Evolutionary conservation across 1,284 basidiomycete genomes (phyloP).

Genomic region (Cronartium quercuum): DNA sequence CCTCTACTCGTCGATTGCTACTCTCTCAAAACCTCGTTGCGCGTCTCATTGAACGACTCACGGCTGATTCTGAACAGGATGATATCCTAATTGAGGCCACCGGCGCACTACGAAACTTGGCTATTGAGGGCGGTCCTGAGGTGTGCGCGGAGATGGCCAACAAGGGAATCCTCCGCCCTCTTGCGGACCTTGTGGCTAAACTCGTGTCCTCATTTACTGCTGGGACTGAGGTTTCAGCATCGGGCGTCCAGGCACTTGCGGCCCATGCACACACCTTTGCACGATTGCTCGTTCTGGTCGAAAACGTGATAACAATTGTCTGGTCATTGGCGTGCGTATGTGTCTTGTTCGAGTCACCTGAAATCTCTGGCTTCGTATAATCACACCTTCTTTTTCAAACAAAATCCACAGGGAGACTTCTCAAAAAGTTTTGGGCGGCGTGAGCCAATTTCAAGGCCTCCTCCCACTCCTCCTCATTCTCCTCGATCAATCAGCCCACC

Average conservation of each 20-base stretch:
- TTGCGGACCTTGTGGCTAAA: conserved; percentile 5
- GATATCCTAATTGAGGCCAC: conserved; percentile 23
- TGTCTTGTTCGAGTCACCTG: background rate
- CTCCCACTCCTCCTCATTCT: conserved; percentile 8
- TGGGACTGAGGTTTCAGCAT: background rate
- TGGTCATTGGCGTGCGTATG: conserved; percentile 34
- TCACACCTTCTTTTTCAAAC: background rate
- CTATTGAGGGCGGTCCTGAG: conserved; percentile 30
- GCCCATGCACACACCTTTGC: background rate
- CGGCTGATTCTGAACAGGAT: conserved; percentile 2
- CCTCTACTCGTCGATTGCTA: conserved; percentile 19
- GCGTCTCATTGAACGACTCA: conserved; percentile 15
- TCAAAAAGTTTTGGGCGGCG: conserved; percentile 12
- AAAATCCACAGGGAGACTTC: conserved; percentile 22
- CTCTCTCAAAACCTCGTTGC: conserved; percentile 23
- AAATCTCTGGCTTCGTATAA: background rate
- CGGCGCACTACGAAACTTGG: conserved; percentile 13
- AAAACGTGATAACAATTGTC: conserved; percentile 21
- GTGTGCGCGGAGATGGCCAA: conserved; percentile 32
- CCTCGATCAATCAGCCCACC: background rate
- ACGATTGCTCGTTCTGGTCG: conserved; percentile 7
- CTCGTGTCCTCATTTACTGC: conserved; percentile 4
- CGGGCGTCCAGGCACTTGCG: background rate
- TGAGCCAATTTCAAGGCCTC: background rate
- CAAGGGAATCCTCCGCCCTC: conserved; percentile 24